phyloP scores from a whole-genome alignment of 768 basidiomycete genomes.

The Postia placenta region DNA sequence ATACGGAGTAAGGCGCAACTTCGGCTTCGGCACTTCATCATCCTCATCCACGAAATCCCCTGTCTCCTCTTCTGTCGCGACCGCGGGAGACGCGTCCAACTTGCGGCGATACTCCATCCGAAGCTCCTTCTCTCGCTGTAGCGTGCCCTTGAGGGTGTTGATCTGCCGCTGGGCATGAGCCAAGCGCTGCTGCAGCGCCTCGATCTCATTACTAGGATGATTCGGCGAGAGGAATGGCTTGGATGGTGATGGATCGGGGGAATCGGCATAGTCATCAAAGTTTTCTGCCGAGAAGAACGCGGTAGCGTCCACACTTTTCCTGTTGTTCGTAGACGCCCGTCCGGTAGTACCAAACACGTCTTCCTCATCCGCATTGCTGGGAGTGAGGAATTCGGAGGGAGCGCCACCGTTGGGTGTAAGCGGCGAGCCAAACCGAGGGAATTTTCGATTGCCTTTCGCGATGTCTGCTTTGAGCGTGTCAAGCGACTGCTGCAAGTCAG shows the following conservation, averaged over 20 bases:
- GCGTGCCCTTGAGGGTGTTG: slow-evolving; percentile 68
- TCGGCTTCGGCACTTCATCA: slow-evolving; percentile 13
- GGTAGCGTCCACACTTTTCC: slow-evolving; percentile 50
- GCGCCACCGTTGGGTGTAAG: slow-evolving; percentile 54
- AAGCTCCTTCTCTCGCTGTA: slow-evolving; percentile 80
- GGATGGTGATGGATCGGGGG: slow-evolving; percentile 56
- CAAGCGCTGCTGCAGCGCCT: slow-evolving; percentile 72
- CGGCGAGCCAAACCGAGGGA: slow-evolving; percentile 67
- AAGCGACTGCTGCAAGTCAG: slow-evolving; percentile 77
- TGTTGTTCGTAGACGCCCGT: slow-evolving; percentile 56
- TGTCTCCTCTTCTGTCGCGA: slow-evolving; percentile 38
- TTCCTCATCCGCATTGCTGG: slow-evolving; percentile 48
- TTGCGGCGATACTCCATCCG: slow-evolving; percentile 60
- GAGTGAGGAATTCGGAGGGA: slow-evolving; percentile 37
- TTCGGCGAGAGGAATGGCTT: slow-evolving; percentile 63
- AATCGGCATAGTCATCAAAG: slow-evolving; percentile 38
- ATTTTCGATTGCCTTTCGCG: slow-evolving; percentile 52
- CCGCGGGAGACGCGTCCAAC: slow-evolving; percentile 39
- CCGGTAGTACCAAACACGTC: slow-evolving; percentile 64
- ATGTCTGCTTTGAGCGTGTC: slow-evolving; percentile 73
- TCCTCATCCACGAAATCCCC: slow-evolving; percentile 34
- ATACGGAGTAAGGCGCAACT: slow-evolving; percentile 47
- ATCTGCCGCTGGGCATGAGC: slow-evolving; percentile 87
- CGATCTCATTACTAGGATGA: slow-evolving; percentile 76
- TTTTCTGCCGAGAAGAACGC: slow-evolving; percentile 38